phyloP scores from a whole-genome alignment of 139 green algal species.

The Haematococcus sp. region DNA sequence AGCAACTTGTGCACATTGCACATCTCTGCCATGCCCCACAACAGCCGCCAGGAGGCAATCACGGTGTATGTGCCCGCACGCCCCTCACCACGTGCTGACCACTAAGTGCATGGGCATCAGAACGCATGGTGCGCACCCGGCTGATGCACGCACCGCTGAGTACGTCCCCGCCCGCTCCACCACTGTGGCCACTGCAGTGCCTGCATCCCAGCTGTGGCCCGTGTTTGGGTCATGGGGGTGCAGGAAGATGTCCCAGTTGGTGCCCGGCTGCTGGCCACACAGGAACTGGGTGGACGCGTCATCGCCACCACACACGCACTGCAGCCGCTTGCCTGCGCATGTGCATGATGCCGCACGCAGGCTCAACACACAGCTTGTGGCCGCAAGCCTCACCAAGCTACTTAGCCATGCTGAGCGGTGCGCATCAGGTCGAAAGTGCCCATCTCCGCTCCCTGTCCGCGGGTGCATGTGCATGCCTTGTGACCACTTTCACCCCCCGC shows the following conservation, averaged over 20 bases:
- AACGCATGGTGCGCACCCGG: too few relatives aligned
- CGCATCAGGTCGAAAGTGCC: not conserved
- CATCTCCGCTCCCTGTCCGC: not conserved
- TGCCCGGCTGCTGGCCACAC: conserved; percentile 54
- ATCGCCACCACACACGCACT: conserved; percentile 49
- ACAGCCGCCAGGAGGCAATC: too few relatives aligned
- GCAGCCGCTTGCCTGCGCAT: conserved; percentile 38
- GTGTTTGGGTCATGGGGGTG: conserved; percentile 19
- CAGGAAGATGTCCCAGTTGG: conserved; percentile 46
- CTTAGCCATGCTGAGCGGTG: not conserved
- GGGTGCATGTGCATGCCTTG: too few relatives aligned
- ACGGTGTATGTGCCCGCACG: too few relatives aligned
- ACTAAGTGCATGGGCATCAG: too few relatives aligned
- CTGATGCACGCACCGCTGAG: not conserved
- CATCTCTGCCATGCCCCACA: too few relatives aligned
- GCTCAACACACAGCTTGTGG: too few relatives aligned
- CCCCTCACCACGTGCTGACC: too few relatives aligned
- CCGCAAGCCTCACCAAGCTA: not conserved
- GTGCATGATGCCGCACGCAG: conserved; percentile 7
- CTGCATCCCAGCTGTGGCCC: conserved; percentile 24
- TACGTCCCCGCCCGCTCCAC: conserved; percentile 46
- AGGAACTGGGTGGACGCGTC: conserved; percentile 45
- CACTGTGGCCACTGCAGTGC: conserved; percentile 23
- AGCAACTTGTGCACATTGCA: conserved; percentile 6
- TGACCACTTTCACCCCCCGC: too few relatives aligned